Percentiles rank a stretch among this genome's conserved stretches.
Conservation (phyloP, 345 rosid genomes). For the Corchorus capsularis region DNA sequence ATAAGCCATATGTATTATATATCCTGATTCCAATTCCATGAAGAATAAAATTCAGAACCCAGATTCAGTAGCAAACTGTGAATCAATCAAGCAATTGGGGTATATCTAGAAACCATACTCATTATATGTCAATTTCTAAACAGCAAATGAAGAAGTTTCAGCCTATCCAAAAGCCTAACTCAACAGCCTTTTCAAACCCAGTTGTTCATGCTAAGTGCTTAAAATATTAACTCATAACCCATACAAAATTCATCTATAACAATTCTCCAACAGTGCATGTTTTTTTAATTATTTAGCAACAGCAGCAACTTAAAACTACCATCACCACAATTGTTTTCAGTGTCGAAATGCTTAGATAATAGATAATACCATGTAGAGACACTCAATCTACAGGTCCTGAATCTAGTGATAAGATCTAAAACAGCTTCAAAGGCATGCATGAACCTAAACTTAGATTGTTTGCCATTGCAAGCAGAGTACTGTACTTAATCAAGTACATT, state of each 20-base stretch:
- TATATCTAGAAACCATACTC: not conserved
- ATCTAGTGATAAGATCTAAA: not conserved
- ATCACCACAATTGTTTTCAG: no score
- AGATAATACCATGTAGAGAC: not conserved
- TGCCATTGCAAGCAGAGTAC: not conserved
- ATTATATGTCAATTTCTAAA: constrained; percentile 1
- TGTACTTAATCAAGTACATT: not conserved
- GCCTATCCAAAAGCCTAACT: no score
- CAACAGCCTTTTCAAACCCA: no score
- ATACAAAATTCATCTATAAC: no score
- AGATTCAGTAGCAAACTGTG: not conserved
- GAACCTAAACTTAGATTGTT: not conserved
- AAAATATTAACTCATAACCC: no score
- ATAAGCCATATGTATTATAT: not conserved
- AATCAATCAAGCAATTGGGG: not conserved
- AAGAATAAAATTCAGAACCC: not conserved
- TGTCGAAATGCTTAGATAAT: not conserved
- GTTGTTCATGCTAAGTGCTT: no score
- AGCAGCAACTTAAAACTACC: no score
- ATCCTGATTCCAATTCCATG: constrained; percentile 1
- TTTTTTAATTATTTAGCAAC: no score
- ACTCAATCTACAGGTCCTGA: not conserved
- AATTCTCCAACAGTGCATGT: no score
- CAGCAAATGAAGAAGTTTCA: not conserved
- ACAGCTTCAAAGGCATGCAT: not conserved